Base-by-base conservation (phyloP, 805 yeast species). In the Hanseniaspora nectarophila region DNA sequence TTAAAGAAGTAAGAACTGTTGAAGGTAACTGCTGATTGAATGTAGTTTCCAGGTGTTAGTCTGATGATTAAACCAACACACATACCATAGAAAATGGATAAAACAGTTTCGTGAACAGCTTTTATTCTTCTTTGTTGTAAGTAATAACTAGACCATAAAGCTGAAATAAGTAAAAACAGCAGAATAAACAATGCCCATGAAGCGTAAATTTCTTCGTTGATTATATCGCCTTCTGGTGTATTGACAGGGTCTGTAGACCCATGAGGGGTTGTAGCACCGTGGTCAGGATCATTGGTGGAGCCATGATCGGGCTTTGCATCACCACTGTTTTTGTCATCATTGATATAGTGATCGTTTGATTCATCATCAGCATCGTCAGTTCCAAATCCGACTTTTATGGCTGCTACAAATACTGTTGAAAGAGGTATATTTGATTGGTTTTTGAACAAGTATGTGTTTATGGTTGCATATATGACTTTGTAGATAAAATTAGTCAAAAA, bases 41-140 rank as follows among this genome's bases (percentile, higher is more conserved):
- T 94, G 67, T 87, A 88, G 65, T 88, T 97, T 44, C 98, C 98
- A 0, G 99, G 98, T 2, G 87, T 76, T 21, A 90, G 74, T 59
- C 99, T 75, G 55, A 94, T 88, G 21, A 92, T 76, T 32, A 94
- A 67, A 0, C 99, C 99, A 26, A 92, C 95, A 44, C 87, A 73
- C 97, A 87, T 89, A 20, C 99, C 99, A 60, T 90, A 88, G 64
- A 92, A 88, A 54, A 92, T 92, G 1, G 97, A 87, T 43, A 94
- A 70, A 37, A 92, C 97, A 0, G 98, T 92, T 69, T 92, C 99
- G 67, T 92, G 99, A n/a, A 92, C 78, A 3, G 95, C 95, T 66
- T 86, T 89, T 60, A 92, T 90, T 57, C 92, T 76, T 59, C 86
- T 77, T 61, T 87, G 95, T 62, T 90, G 95, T 45, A 92, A 72